Evolutionary conservation across 148 eudicot genomes (phyloP).

Genomic region (Dianthus caryophyllus): DNA sequence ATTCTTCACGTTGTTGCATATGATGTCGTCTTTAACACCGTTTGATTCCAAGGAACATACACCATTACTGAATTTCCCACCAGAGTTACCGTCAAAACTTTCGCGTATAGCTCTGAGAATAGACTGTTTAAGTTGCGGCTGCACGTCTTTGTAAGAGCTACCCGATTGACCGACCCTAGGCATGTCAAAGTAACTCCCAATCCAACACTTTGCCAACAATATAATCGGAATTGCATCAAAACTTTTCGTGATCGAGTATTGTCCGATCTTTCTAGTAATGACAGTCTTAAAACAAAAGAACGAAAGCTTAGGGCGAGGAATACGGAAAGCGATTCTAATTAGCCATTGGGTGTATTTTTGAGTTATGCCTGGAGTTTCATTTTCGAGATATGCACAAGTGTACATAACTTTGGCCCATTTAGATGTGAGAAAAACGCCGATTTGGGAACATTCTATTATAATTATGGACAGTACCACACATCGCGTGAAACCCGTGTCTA

Average conservation of each 20-base stretch:
- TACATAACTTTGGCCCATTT: conserved; percentile 8
- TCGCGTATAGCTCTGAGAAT: background rate
- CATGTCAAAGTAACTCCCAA: background rate
- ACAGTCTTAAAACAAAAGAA: background rate
- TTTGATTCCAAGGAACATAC: background rate
- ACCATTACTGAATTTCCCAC: background rate
- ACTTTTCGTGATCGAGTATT: background rate
- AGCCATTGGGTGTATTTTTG: background rate
- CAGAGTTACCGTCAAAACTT: too few relatives aligned
- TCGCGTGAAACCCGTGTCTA: conserved; percentile 3
- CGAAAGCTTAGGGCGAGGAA: background rate
- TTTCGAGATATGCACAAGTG: background rate
- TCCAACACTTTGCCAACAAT: conserved; percentile 1
- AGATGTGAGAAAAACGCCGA: background rate
- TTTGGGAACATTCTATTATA: background rate
- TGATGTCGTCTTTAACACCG: background rate
- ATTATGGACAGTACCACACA: background rate
- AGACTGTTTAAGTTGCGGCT: background rate
- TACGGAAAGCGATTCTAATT: background rate
- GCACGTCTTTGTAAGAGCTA: background rate
- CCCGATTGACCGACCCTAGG: conserved; percentile 8
- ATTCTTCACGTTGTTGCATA: background rate
- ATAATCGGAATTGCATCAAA: background rate
- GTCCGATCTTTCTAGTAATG: background rate
- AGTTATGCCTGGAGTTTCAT: background rate